A percentile compares a stretch with the other conserved stretches of the same genome.
Evolutionary conservation across 805 yeast species (phyloP).

Genomic region (Candida glaebosa): DNA sequence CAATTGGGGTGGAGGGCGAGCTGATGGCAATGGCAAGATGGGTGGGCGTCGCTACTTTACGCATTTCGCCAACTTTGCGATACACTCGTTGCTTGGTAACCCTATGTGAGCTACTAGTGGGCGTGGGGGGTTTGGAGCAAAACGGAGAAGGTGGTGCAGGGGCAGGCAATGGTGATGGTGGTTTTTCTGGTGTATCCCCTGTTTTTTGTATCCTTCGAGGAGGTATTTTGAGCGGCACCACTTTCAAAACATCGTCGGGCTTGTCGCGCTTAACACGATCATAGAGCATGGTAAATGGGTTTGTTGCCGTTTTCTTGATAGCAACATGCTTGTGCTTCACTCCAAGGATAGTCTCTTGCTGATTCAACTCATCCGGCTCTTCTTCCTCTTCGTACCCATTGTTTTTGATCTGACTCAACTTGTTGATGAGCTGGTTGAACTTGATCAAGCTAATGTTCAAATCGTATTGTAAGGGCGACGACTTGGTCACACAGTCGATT

Average conservation of each 20-base stretch:
- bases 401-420: not conserved
- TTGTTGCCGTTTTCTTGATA: not conserved
- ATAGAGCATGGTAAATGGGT: not conserved
- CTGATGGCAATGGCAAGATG: too few species aligned
- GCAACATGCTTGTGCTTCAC: not conserved
- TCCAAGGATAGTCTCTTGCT: not conserved
- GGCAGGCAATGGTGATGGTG: too few species aligned
- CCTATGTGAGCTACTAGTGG: too few species aligned
- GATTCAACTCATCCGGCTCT: not conserved
- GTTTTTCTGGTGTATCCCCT: not conserved
- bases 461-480: not conserved
- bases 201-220: not conserved
- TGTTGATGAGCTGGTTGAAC: not conserved
- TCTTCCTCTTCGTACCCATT: not conserved
- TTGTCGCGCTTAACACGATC: not conserved
- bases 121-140: too few species aligned
- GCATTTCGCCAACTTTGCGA: not conserved
- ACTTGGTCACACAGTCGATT: not conserved
- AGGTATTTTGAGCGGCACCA: too few species aligned
- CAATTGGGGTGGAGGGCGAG: not conserved
- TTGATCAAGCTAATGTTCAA: slow-evolving; percentile 1
- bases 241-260: too few species aligned
- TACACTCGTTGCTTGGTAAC: not conserved
- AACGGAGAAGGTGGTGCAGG: too few species aligned
- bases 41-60: not conserved